Percentiles rank a stretch among this genome's conserved stretches.
Evolutionary conservation across 768 basidiomycete genomes (phyloP).

Genomic region (Calocera cornea): DNA sequence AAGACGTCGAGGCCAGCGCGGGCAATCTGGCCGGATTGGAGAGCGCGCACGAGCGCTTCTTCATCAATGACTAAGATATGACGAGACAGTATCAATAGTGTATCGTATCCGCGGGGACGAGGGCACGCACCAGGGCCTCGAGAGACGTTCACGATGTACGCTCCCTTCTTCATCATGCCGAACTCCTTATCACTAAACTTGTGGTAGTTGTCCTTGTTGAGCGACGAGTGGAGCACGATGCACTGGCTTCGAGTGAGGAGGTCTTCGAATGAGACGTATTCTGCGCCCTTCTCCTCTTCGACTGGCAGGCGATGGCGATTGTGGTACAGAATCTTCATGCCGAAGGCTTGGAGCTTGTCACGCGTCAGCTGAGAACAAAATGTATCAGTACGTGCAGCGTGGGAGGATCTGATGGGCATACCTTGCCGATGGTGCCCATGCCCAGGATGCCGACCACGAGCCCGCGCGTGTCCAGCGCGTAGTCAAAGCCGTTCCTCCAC

Average conservation of each 20-base stretch:
- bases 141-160: constrained; percentile 23
- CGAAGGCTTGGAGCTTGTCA: constrained; percentile 19
- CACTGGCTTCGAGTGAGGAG: constrained; percentile 18
- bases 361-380: constrained; percentile 12
- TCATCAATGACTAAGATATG: constrained; percentile 20
- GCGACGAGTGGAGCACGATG: constrained; percentile 19
- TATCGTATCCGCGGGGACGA: background rate
- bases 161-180: constrained; percentile 20
- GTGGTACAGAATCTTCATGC: constrained; percentile 25
- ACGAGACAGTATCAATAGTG: background rate
- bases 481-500: constrained; percentile 10
- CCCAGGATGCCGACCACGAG: constrained; percentile 25
- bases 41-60: constrained; percentile 23
- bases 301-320: constrained; percentile 18
- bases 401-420: background rate
- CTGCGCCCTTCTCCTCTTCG: constrained; percentile 16
- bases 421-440: constrained; percentile 26
- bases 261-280: constrained; percentile 19
- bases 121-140: constrained; percentile 17
- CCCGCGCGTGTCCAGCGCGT: constrained; percentile 13
- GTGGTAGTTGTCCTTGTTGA: constrained; percentile 19
- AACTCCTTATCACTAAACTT: constrained; percentile 17
- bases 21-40: constrained; percentile 22
- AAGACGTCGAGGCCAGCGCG: constrained; percentile 27
- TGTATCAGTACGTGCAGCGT: background rate